A percentile compares a stretch with the other conserved stretches of the same genome.
phyloP scores from a whole-genome alignment of 2,329 filamentous ascomycete genomes.

The Colletotrichum theobromicola region DNA sequence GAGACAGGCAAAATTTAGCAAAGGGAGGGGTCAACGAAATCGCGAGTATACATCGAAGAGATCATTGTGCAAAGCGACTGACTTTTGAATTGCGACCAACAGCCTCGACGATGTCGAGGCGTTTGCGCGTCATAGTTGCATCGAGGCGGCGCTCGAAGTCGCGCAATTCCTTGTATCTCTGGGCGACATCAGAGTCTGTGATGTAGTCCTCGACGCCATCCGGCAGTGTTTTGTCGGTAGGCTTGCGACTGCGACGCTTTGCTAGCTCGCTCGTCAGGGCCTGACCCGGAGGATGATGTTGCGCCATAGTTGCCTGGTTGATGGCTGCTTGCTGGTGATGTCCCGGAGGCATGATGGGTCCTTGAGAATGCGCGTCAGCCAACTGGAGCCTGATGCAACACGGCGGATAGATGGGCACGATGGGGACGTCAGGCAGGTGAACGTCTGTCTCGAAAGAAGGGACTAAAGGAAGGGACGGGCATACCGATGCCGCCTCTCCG shows the following conservation, averaged over 20 bases:
- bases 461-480: constrained; percentile 25
- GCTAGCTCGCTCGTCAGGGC: constrained; percentile 49
- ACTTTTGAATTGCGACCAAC: constrained; percentile 77
- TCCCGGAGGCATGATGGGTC: constrained; percentile 61
- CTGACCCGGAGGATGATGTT: constrained; percentile 54
- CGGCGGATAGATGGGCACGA: background rate
- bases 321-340: constrained; percentile 56
- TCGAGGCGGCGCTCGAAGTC: constrained; percentile 89
- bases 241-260: constrained; percentile 84
- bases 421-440: background rate
- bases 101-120: constrained; percentile 86
- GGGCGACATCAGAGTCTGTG: constrained; percentile 73
- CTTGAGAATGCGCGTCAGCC: constrained; percentile 33
- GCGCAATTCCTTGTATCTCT: constrained; percentile 82
- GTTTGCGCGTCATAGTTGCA: constrained; percentile 92
- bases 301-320: constrained; percentile 58
- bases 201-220: constrained; percentile 86
- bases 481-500: constrained; percentile 60
- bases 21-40: background rate
- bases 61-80: constrained; percentile 22
- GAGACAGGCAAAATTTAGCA: background rate
- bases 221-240: constrained; percentile 93
- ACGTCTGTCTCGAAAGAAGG: background rate
- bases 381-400: background rate
- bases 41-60: background rate